These are phyloP conservation scores for Tolypocladium amazonense DNA, from an alignment of 2,329 filamentous ascomycete genomes.

Conservation along the genomic window DNA sequence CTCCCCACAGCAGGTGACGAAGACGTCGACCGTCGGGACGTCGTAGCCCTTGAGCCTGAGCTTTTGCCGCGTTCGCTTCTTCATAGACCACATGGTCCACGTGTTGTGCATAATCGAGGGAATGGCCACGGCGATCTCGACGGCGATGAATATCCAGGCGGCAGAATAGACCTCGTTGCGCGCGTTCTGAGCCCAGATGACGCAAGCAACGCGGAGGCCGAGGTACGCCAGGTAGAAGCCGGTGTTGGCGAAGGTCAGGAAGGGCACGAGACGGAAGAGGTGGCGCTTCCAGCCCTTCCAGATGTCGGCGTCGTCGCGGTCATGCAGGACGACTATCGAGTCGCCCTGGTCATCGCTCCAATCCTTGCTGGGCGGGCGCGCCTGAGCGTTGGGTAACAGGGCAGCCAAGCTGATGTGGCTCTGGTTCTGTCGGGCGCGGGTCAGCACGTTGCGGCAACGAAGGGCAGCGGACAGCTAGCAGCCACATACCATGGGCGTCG, in stretches of 20 bases:
- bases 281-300: conserved; percentile 33
- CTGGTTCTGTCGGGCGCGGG: conserved; percentile 21
- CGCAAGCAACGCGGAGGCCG: conserved; percentile 37
- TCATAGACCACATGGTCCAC: conserved; percentile 47
- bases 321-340: conserved; percentile 27
- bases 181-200: conserved; percentile 37
- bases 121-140: conserved; percentile 42
- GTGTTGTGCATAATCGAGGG: conserved; percentile 46
- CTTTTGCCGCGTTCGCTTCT: conserved; percentile 42
- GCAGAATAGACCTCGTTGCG: conserved; percentile 29
- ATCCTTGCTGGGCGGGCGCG: conserved; percentile 20
- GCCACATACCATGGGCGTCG: conserved; percentile 8
- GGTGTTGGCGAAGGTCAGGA: conserved; percentile 29
- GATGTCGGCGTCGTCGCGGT: conserved; percentile 31
- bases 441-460: neutral
- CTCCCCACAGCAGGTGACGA: conserved; percentile 48
- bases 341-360: conserved; percentile 18
- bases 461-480: neutral
- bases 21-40: conserved; percentile 44
- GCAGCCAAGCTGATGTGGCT: conserved; percentile 30
- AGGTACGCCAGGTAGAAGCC: conserved; percentile 38
- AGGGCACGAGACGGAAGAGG: conserved; percentile 25
- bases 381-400: conserved; percentile 22
- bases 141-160: conserved; percentile 46
- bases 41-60: conserved; percentile 37